phyloP scores from a whole-genome alignment of 768 basidiomycete genomes.

The Fomitopsis pulvina region DNA sequence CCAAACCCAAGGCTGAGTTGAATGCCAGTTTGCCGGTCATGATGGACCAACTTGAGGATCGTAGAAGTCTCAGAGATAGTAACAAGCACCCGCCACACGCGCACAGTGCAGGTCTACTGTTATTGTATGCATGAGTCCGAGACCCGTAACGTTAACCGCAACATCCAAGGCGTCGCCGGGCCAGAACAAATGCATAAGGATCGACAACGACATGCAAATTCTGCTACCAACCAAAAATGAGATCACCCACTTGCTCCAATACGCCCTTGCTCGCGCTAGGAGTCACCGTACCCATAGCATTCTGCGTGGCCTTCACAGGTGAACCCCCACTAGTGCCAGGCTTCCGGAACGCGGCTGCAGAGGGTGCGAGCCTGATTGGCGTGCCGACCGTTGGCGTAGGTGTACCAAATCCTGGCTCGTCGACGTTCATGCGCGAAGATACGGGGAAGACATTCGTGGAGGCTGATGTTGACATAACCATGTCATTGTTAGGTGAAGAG shows the following conservation, averaged over 20 bases:
- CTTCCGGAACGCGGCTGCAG: constrained; percentile 65
- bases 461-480: neutral
- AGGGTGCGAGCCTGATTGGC: constrained; percentile 66
- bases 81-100: no score
- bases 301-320: constrained; percentile 8
- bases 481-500: constrained; percentile 9
- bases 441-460: neutral
- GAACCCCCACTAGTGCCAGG: constrained; percentile 21
- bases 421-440: constrained; percentile 12
- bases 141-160: no score
- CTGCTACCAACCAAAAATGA: constrained; percentile 75
- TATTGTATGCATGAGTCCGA: no score
- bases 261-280: constrained; percentile 47
- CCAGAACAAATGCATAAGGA: neutral
- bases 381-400: constrained; percentile 51
- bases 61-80: no score
- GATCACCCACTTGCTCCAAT: constrained; percentile 69
- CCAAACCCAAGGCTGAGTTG: no score
- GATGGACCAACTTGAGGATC: no score
- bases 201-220: neutral
- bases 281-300: constrained; percentile 21
- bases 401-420: constrained; percentile 23
- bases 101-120: no score
- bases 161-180: no score
- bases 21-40: no score